Evolutionary conservation across 164 flowering plant species (phyloP), one percentile per base, ranked within the genome.

Genomic region (Amborella trichopoda): DNA sequence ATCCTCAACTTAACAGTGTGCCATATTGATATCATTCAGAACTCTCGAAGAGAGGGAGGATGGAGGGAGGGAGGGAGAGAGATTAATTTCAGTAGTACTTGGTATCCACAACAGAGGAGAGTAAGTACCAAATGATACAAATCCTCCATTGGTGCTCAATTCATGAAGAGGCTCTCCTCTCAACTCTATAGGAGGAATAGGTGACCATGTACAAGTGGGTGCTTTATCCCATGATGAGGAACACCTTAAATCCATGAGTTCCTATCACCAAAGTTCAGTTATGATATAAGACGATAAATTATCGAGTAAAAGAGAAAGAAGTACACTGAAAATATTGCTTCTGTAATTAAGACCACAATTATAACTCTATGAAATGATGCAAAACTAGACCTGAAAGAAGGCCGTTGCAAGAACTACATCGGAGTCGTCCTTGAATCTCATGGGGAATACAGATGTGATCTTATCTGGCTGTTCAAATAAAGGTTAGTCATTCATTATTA

Each of bases 341-440:
- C n/a, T n/a, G n/a, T n/a, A n/a, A n/a, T n/a, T n/a, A n/a, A n/a
- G n/a, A n/a, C n/a, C n/a, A n/a, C n/a, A n/a, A n/a, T n/a, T n/a
- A n/a, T n/a, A n/a, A n/a, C n/a, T n/a, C n/a, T n/a, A n/a, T n/a
- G n/a, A n/a, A n/a, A n/a, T n/a, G n/a, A n/a, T n/a, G n/a, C n/a
- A n/a, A n/a, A n/a, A n/a, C n/a, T n/a, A 16, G 40, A 88, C 94
- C 94, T 78, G 97, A 64, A 89, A 78, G 64, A 89, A 78, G 18
- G 85, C 69, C 49, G 83, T 71, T 46, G 93, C 95, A 36, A 89
- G 68, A 46, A 77, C 56, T 54, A 80, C 83, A 61, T 86, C 89
- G 26, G 83, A 54, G n/a, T 74, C 47, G 41, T 86, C 93, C 51
- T 66, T 75, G 44, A 86, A 86, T 25, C 83, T 81, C 75, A 83